Evolutionary conservation across 345 rosid genomes (phyloP).

Genomic region (Fremontodendron californicum): DNA sequence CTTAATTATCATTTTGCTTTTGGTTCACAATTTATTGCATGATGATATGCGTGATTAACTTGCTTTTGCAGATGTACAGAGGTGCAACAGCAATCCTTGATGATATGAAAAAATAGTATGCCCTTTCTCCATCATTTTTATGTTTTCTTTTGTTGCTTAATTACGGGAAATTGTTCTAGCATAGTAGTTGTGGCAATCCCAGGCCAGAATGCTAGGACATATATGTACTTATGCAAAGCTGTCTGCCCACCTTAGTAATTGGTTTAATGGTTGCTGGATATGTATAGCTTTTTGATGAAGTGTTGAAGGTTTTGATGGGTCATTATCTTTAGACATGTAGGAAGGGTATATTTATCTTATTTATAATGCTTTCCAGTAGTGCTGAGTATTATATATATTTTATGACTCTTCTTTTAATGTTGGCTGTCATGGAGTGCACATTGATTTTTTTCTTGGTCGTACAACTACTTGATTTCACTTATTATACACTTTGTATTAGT

Average conservation of each 20-base stretch:
- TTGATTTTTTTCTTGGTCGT: neutral
- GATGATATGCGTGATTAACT: constrained; percentile 16
- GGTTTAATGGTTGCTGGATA: neutral
- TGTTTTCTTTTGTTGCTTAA: constrained; percentile 10
- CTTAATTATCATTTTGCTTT: neutral
- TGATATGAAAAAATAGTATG: constrained; percentile 82
- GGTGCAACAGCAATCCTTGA: constrained; percentile 83
- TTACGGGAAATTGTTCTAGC: constrained; percentile 4
- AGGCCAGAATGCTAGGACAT: constrained; percentile 2
- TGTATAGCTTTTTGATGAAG: neutral
- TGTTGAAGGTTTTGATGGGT: neutral
- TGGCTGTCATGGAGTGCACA: neutral
- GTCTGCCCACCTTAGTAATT: neutral
- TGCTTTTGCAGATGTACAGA: constrained; percentile 62
- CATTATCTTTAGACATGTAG: neutral
- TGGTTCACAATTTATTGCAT: constrained; percentile 17
- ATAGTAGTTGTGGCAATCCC: neutral
- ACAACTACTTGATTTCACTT: constrained; percentile 2
- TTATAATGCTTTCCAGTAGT: neutral
- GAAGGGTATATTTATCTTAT: neutral
- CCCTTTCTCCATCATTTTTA: constrained; percentile 14
- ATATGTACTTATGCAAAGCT: neutral
- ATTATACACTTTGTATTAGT: neutral
- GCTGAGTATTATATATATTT: neutral
- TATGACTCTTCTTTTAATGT: neutral